Conservation (phyloP, 345 rosid species). For the Rhodomyrtus tomentosa region DNA sequence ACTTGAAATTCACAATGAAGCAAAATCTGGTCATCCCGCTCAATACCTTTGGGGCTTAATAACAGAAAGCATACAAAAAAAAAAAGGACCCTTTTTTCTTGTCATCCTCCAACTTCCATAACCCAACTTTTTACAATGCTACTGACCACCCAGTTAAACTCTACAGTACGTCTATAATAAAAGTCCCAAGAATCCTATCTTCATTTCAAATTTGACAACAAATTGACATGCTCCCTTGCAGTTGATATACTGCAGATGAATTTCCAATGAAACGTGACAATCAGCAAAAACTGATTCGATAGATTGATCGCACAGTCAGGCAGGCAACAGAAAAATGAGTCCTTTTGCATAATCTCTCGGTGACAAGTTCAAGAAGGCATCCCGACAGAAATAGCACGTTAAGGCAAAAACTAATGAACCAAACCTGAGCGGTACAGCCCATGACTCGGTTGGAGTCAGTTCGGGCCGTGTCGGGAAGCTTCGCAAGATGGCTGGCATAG, state of each 20-base stretch:
- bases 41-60: neutral
- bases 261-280: neutral
- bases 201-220: neutral
- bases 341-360: neutral
- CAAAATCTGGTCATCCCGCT: neutral
- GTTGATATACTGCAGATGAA: neutral
- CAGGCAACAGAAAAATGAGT: neutral
- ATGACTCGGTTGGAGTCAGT: conserved; percentile 71
- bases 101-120: neutral
- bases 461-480: conserved; percentile 43
- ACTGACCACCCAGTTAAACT: neutral
- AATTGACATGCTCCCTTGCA: neutral
- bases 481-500: conserved; percentile 45
- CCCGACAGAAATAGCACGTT: neutral
- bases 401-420: conserved; percentile 2
- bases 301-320: neutral
- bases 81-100: neutral
- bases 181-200: neutral
- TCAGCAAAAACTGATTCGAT: neutral
- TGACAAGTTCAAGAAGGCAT: neutral
- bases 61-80: neutral
- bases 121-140: neutral
- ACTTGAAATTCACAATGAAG: neutral
- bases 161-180: neutral
- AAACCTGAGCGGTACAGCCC: conserved; percentile 95